These are phyloP conservation scores for Coemansia sp. DNA, from an alignment of 192 early-diverging fungal species.

Conservation along the genomic window DNA sequence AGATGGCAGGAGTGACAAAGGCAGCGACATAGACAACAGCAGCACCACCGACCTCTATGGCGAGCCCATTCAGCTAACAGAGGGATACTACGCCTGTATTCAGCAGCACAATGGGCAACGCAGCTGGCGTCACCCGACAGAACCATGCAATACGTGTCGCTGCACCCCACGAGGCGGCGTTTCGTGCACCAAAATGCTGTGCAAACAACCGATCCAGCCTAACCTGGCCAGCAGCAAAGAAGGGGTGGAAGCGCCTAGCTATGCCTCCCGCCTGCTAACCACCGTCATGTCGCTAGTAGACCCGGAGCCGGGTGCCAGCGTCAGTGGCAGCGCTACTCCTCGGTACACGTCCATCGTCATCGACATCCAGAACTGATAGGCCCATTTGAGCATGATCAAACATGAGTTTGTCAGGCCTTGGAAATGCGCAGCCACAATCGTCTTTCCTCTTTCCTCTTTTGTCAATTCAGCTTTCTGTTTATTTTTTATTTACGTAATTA, in stretches of 20 bases:
- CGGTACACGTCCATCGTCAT: slow-evolving; percentile 27
- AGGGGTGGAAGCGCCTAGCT: not conserved
- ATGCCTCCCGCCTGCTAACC: slow-evolving; percentile 13
- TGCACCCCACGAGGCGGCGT: slow-evolving; percentile 30
- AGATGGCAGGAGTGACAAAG: not conserved
- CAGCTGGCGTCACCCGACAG: slow-evolving; percentile 28
- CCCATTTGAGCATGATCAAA: too few species aligned
- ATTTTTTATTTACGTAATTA: not conserved
- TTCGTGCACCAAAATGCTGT: slow-evolving; percentile 49
- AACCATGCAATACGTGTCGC: slow-evolving; percentile 42
- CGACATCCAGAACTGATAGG: slow-evolving; percentile 13
- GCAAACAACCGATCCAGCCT: not conserved
- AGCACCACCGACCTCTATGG: not conserved
- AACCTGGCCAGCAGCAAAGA: slow-evolving; percentile 3
- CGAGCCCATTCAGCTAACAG: slow-evolving; percentile 15
- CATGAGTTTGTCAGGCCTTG: too few species aligned
- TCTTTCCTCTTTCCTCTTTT: not conserved
- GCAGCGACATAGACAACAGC: not conserved
- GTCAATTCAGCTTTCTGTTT: not conserved
- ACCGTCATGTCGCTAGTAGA: slow-evolving; percentile 21
- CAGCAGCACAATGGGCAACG: slow-evolving; percentile 29
- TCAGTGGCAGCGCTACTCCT: not conserved
- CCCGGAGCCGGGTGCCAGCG: not conserved
- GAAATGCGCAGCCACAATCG: slow-evolving; percentile 38
- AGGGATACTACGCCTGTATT: slow-evolving; percentile 36